These are phyloP conservation scores for Firmiana major DNA, from an alignment of 345 rosid species.

Conservation along the genomic window DNA sequence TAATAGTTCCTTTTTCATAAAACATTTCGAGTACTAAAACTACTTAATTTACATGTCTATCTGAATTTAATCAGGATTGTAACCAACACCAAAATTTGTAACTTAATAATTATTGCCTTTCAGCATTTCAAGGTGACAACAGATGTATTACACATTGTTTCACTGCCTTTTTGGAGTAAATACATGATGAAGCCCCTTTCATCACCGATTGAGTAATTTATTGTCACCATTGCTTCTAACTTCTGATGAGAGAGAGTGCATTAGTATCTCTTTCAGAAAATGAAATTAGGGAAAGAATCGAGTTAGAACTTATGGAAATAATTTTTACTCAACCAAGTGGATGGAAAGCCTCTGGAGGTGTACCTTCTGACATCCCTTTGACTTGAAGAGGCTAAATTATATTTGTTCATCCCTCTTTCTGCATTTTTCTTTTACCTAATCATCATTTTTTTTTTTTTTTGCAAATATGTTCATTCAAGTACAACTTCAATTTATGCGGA, in stretches of 20 bases:
- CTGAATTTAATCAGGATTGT: neutral
- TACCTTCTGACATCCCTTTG: neutral
- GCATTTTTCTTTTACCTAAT: neutral
- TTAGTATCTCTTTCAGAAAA: neutral
- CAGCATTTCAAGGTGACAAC: neutral
- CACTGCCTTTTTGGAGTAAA: neutral
- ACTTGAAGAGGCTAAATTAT: neutral
- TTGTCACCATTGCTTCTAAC: neutral
- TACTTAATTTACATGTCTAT: neutral
- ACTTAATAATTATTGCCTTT: neutral
- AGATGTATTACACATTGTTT: neutral
- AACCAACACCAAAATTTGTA: neutral
- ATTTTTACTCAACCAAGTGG: neutral
- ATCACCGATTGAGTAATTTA: neutral
- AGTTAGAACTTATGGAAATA: neutral
- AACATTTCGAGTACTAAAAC: neutral
- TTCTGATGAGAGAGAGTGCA: neutral
- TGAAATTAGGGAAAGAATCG: neutral
- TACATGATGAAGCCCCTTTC: neutral
- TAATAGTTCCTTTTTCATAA: neutral
- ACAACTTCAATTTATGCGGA: neutral
- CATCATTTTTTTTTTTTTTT: neutral
- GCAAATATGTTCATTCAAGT: neutral
- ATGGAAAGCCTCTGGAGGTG: neutral
- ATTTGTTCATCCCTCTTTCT: neutral